Conservation (phyloP, 2,329 filamentous ascomycete species). For the Basipetospora chlamydospora region DNA sequence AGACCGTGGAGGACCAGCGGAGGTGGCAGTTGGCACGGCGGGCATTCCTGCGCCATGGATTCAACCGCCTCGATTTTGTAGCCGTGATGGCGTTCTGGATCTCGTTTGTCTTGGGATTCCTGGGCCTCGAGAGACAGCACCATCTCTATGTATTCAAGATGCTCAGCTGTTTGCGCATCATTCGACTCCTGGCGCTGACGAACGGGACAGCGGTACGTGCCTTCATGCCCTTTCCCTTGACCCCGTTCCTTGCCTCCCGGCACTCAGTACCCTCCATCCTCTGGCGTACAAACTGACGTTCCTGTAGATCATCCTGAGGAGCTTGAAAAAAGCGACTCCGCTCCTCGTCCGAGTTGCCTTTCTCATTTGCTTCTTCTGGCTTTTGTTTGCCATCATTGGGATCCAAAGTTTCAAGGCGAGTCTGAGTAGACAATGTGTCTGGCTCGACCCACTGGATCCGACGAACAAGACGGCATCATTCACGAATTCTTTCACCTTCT, state of each 20-base stretch:
- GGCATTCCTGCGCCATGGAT: slow-evolving; percentile 86
- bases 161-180: slow-evolving; percentile 86
- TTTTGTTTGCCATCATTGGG: slow-evolving; percentile 90
- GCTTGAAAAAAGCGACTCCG: slow-evolving; percentile 88
- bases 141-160: slow-evolving; percentile 89
- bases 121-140: slow-evolving; percentile 50
- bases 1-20: slow-evolving; percentile 59
- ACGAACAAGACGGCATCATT: slow-evolving; percentile 40
- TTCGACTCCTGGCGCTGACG: slow-evolving; percentile 80
- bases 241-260: too few species aligned
- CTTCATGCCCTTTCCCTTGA: not conserved
- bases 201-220: slow-evolving; percentile 76
- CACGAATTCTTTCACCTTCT: slow-evolving; percentile 58
- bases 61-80: slow-evolving; percentile 89
- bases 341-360: slow-evolving; percentile 87
- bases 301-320: slow-evolving; percentile 70
- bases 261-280: too few species aligned
- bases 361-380: slow-evolving; percentile 92
- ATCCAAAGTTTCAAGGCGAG: slow-evolving; percentile 92
- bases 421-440: slow-evolving; percentile 62
- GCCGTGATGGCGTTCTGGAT: slow-evolving; percentile 95
- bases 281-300: too few species aligned
- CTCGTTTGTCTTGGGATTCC: slow-evolving; percentile 59
- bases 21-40: slow-evolving; percentile 75
- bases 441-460: slow-evolving; percentile 50